Base-by-base conservation (phyloP, 1,284 basidiomycete species). In the Taiwanofungus camphoratus region DNA sequence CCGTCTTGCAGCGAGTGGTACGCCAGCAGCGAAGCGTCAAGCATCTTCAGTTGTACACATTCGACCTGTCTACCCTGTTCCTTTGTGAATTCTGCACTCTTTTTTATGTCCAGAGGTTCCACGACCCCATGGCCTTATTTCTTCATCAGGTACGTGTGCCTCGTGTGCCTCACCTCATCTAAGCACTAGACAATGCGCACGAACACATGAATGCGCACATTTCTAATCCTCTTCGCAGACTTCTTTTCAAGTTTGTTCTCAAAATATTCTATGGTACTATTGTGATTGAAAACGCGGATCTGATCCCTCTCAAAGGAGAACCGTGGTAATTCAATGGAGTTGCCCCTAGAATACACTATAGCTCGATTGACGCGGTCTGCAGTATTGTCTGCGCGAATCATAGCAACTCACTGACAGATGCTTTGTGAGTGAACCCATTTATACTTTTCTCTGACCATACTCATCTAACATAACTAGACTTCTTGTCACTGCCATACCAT, bases 231-330 rank as follows among this genome's bases (percentile, higher is more conserved):
- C 15, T 5, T 19, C 42, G 15, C 37, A 87, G 86, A 23, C 60
- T 80, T 21, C 67, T 87, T 19, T 88, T 87, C 62, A 76, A 75
- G 52, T 83, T 88, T 52, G 86, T 89, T 1, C 76, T 92, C 54
- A 87, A 87, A 59, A 87, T 91, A 50, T 92, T 92, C 66, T 92
- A 92, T 61, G 87, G 87, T 2, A 78, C 82, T 8, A 89, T 92
- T 44, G 86, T 92, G n/a, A 75, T 92, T 15, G 88, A 92, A 61
- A 87, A 87, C 56, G 68, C 70, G 1, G 68, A 87, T 36, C 64
- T 79, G 35, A 79, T 92, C 41, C 86, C 87, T 18, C 61, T 69
- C 50, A 79, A 75, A 19, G 88, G 89, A 3, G 66, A 71, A 42
- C 83, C 88, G 52, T 89, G 86, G 85, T 87, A 53, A 53, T 71